Evolutionary conservation across 2,329 filamentous ascomycete genomes (phyloP), one percentile per base, ranked within the genome.

Genomic region (Ophiostoma populinum): DNA sequence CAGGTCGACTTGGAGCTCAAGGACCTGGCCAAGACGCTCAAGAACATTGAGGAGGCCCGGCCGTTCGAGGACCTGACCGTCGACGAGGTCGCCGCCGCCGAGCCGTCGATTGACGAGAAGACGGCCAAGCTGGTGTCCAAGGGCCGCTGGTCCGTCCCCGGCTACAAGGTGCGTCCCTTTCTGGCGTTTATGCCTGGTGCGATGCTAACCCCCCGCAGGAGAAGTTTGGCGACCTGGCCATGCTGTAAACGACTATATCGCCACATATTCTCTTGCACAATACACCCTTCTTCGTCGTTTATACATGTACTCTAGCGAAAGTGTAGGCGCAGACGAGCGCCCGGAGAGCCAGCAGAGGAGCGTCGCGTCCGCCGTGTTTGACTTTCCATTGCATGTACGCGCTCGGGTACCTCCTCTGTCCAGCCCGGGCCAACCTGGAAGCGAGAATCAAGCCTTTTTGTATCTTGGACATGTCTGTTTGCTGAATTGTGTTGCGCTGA

Each of bases 1-100:
- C 85, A 86, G 65, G 87, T 98, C 50, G 87, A 94, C 63, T 69
- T 82, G 44, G 90, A 98, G 68, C 70, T 98, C 58, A 75, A 78
- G 70, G 87, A 92, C 59, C 69, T 98, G 55, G 73, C 87, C 60
- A 85, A 85, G 66, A 95, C 90, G 31, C 66, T 98, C 55, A 79
- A 80, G 70, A 95, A 98, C 65, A 98, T 98, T 50, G 83, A 95
- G 75, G 76, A 78, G 48, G 87, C 90, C 43, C 73, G 90, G 60
- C 82, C 87, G 43, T 95, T 95, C 56, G 86, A 94, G 54, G 83
- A 98, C 51, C 75, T 95, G 58, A 95, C 90, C 58, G 86, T 95
- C 57, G 90, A 95, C 59, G 90, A 98, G 55, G 80, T 98, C 59
- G 82, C 81, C 43, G 75, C 81, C 49, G 90, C 87, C 51, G 82